A percentile compares a stretch with the other conserved stretches of the same genome.
Evolutionary conservation across 1,284 basidiomycete species (phyloP).

Genomic region (Malassezia equina): DNA sequence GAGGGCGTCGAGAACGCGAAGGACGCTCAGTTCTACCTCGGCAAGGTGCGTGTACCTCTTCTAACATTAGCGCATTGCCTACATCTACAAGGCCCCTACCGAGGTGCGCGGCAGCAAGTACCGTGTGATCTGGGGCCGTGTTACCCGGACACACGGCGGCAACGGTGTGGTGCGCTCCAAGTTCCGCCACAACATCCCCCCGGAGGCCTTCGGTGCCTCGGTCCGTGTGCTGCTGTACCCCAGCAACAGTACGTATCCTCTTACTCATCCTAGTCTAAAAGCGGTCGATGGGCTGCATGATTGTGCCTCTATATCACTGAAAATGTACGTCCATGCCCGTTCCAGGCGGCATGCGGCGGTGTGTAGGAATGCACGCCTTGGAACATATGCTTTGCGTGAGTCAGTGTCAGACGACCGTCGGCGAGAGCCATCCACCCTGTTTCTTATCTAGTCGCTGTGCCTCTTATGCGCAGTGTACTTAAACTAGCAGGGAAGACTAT

Average conservation of each 20-base stretch:
- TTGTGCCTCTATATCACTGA: slow-evolving; percentile 12
- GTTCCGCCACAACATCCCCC: slow-evolving; percentile 92
- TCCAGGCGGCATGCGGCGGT: not conserved
- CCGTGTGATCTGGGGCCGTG: slow-evolving; percentile 89
- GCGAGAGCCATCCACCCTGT: slow-evolving; percentile 4
- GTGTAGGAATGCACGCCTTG: slow-evolving; percentile 11
- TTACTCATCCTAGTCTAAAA: slow-evolving; percentile 15
- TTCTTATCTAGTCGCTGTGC: slow-evolving; percentile 15
- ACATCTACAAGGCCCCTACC: slow-evolving; percentile 91
- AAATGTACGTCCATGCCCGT: slow-evolving; percentile 8
- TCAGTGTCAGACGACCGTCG: not conserved
- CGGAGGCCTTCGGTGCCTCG: slow-evolving; percentile 84
- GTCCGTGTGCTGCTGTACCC: slow-evolving; percentile 72
- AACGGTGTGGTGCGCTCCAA: slow-evolving; percentile 95
- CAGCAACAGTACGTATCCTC: slow-evolving; percentile 25
- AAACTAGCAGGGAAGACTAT: slow-evolving; percentile 33
- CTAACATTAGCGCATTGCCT: slow-evolving; percentile 71
- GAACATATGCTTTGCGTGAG: slow-evolving; percentile 1
- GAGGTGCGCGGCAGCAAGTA: slow-evolving; percentile 84
- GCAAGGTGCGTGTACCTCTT: slow-evolving; percentile 64
- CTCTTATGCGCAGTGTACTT: slow-evolving; percentile 19
- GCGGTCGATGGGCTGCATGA: slow-evolving; percentile 3
- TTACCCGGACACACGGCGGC: slow-evolving; percentile 55
- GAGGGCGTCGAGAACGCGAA: slow-evolving; percentile 89
- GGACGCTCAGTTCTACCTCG: slow-evolving; percentile 94